Evolutionary conservation across 176 grass and related monocot species (phyloP).

Genomic region (Metroxylon sagu): DNA sequence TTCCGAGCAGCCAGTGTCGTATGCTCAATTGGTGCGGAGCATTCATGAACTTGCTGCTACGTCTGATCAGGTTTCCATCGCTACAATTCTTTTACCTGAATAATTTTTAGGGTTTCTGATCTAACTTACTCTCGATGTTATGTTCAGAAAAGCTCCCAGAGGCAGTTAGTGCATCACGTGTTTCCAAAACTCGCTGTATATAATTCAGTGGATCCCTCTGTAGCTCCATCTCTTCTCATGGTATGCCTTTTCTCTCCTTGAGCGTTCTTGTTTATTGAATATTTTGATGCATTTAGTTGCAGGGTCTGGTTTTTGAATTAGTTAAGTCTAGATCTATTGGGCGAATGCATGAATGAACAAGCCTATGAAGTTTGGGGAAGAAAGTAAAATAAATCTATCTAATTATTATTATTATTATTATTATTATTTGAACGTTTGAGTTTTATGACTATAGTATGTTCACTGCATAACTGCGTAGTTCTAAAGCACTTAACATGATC

Average conservation of each 20-base stretch:
- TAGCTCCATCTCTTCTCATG: constrained; percentile 98
- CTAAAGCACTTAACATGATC: too few relatives aligned
- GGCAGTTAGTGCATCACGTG: constrained; percentile 77
- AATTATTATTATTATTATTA: too few relatives aligned
- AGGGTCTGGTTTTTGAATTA: too few relatives aligned
- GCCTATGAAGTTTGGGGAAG: background rate
- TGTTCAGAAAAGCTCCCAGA: constrained; percentile 91
- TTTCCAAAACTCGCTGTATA: constrained; percentile 98
- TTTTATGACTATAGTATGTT: too few relatives aligned
- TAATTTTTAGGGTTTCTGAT: constrained; percentile 14
- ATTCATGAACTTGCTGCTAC: constrained; percentile 94
- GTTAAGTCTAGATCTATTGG: too few relatives aligned
- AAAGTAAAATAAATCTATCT: too few relatives aligned
- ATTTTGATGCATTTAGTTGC: too few relatives aligned
- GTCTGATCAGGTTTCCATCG: constrained; percentile 73
- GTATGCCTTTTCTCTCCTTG: constrained; percentile 27
- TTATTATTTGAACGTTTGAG: too few relatives aligned
- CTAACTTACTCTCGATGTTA: constrained; percentile 3
- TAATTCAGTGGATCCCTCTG: constrained; percentile 99
- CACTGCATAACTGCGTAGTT: too few relatives aligned
- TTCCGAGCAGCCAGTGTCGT: constrained; percentile 74
- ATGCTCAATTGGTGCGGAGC: constrained; percentile 85
- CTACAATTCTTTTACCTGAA: constrained; percentile 2
- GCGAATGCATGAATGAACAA: background rate
- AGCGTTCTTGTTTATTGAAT: background rate